phyloP scores from a whole-genome alignment of 1,284 basidiomycete genomes.

The Cryptococcus sp. region DNA sequence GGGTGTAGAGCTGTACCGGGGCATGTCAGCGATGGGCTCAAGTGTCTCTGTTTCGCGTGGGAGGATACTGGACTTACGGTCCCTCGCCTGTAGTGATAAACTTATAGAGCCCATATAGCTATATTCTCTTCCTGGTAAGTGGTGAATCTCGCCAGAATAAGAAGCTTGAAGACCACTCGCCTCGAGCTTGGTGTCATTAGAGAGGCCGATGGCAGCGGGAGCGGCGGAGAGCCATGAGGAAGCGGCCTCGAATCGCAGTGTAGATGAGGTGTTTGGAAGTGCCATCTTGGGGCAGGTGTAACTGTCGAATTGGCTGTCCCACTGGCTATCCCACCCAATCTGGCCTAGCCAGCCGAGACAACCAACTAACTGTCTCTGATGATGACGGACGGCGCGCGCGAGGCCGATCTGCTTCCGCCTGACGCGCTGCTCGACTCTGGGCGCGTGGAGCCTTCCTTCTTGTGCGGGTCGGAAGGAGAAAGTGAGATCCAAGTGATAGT shows the following conservation, averaged over 20 bases:
- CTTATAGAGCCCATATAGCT: conserved; percentile 84
- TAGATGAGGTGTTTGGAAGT: no score
- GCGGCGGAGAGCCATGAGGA: conserved; percentile 33
- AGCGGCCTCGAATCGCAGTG: conserved; percentile 32
- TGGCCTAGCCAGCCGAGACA: no score
- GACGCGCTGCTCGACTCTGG: no score
- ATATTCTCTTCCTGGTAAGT: neutral
- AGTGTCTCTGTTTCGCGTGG: neutral
- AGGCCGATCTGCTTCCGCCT: no score
- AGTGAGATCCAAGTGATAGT: no score
- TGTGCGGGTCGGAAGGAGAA: no score
- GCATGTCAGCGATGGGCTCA: neutral
- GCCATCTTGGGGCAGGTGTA: no score
- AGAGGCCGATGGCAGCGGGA: conserved; percentile 28
- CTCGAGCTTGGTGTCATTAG: conserved; percentile 42
- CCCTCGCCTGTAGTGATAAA: conserved; percentile 55
- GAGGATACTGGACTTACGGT: conserved; percentile 27
- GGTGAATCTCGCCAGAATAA: neutral
- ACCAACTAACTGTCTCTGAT: no score
- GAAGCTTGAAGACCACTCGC: conserved; percentile 15
- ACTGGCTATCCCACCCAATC: no score
- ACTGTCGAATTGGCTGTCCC: no score
- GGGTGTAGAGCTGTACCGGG: conserved; percentile 52
- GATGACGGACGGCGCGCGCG: no score
- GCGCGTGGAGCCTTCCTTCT: no score